Evolutionary conservation across 371 early-diverging fungal genomes (phyloP).

Genomic region (Phascolomyces articulosus): DNA sequence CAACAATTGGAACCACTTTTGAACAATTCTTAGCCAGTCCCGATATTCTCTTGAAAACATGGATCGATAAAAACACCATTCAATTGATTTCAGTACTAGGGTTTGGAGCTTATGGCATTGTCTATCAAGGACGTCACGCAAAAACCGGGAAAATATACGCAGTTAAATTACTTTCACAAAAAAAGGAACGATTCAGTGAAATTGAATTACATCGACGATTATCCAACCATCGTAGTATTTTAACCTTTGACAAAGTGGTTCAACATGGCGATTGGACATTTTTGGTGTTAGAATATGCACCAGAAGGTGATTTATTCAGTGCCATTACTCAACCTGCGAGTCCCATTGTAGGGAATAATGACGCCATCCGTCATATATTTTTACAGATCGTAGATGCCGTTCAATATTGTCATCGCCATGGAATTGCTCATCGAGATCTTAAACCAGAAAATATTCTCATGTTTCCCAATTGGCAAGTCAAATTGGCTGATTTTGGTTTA

Average conservation of each 20-base stretch:
- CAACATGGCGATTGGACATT: constrained; percentile 71
- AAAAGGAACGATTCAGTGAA: neutral
- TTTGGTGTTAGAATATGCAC: constrained; percentile 78
- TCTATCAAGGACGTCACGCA: constrained; percentile 56
- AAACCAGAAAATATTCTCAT: constrained; percentile 94
- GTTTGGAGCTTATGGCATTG: constrained; percentile 73
- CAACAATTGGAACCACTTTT: neutral
- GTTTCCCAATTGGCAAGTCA: constrained; percentile 44
- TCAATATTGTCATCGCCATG: constrained; percentile 74
- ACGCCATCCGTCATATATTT: constrained; percentile 73
- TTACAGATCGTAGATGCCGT: constrained; percentile 85
- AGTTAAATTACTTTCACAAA: constrained; percentile 62
- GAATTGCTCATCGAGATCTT: constrained; percentile 88
- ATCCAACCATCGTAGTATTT: constrained; percentile 64
- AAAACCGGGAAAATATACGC: constrained; percentile 50
- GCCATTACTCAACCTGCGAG: constrained; percentile 56
- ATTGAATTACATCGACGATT: constrained; percentile 1
- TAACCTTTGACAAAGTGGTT: constrained; percentile 70
- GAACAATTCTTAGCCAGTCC: constrained; percentile 13
- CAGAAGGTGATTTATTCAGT: constrained; percentile 80
- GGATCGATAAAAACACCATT: constrained; percentile 40
- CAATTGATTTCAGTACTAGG: constrained; percentile 59
- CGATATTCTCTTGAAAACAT: constrained; percentile 25
- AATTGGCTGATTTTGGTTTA: constrained; percentile 82
- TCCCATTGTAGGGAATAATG: constrained; percentile 57